Percentiles rank a stretch among this genome's conserved stretches.
These are phyloP conservation scores for Backusella liffmaniae DNA, from an alignment of 192 early-diverging fungal genomes.

Conservation along the genomic window DNA sequence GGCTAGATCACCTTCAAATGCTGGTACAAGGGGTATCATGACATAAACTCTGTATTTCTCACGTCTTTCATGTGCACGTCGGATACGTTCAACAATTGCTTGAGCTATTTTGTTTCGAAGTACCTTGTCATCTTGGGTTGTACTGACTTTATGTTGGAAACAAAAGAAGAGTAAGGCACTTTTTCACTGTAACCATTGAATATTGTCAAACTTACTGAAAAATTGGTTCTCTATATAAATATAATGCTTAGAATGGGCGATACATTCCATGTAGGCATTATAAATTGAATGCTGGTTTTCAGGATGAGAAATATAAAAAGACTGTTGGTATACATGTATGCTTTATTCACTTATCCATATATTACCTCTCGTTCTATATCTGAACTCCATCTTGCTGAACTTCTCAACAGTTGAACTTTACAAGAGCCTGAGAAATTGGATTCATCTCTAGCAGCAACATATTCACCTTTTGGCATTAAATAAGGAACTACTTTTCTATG, in stretches of 20 bases:
- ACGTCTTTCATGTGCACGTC: conserved; percentile 61
- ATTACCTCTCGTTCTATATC: conserved; percentile 55
- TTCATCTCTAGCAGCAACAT: conserved; percentile 56
- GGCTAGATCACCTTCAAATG: conserved; percentile 79
- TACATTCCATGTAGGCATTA: conserved; percentile 75
- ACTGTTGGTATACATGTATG: conserved; percentile 10
- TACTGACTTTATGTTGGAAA: conserved; percentile 8
- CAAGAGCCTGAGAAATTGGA: conserved; percentile 59
- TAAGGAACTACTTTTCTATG: conserved; percentile 58
- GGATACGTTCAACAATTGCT: conserved; percentile 73
- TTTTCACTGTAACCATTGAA: conserved; percentile 40
- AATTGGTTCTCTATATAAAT: conserved; percentile 94
- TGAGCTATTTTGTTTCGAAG: conserved; percentile 39
- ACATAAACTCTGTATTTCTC: conserved; percentile 77
- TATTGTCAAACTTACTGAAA: conserved; percentile 61
- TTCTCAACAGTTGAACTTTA: conserved; percentile 66
- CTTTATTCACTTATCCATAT: background rate
- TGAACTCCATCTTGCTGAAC: conserved; percentile 66
- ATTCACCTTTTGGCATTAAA: conserved; percentile 74
- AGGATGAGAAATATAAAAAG: background rate
- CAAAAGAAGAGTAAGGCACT: background rate
- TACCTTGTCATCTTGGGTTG: conserved; percentile 17
- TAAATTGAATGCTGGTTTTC: conserved; percentile 62
- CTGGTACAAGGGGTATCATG: conserved; percentile 81
- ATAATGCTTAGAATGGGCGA: conserved; percentile 75